A percentile compares a stretch with the other conserved stretches of the same genome.
phyloP scores from a whole-genome alignment of 1,139 yeast species.

The Blastobotrys apis region DNA sequence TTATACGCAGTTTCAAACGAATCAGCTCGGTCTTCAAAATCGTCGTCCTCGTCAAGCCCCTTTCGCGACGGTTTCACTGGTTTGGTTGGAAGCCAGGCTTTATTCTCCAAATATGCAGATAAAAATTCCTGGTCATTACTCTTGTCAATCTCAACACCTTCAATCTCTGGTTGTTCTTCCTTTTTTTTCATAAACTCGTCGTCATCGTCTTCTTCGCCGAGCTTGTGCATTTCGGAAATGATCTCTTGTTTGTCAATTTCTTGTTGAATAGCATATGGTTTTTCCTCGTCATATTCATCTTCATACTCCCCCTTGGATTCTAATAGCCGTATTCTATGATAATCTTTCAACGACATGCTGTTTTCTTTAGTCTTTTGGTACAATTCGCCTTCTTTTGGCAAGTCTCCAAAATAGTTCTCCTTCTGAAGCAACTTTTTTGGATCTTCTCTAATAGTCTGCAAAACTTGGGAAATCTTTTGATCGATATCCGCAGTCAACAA shows the following conservation, averaged over 20 bases:
- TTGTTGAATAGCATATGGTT: slow-evolving; percentile 66
- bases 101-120: slow-evolving; percentile 62
- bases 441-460: slow-evolving; percentile 65
- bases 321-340: slow-evolving; percentile 77
- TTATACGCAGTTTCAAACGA: slow-evolving; percentile 88
- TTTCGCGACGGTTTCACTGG: slow-evolving; percentile 48
- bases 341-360: slow-evolving; percentile 86
- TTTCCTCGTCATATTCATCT: slow-evolving; percentile 44
- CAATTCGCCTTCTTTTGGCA: slow-evolving; percentile 39
- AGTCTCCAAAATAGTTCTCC: slow-evolving; percentile 66
- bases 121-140: slow-evolving; percentile 63
- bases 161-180: slow-evolving; percentile 37
- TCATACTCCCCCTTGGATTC: slow-evolving; percentile 50
- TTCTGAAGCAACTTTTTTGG: slow-evolving; percentile 55
- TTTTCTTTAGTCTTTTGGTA: slow-evolving; percentile 33
- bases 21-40: slow-evolving; percentile 89
- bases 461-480: slow-evolving; percentile 65
- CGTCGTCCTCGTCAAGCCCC: slow-evolving; percentile 67
- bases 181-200: slow-evolving; percentile 60
- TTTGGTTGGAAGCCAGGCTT: slow-evolving; percentile 83
- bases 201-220: slow-evolving; percentile 42
- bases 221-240: slow-evolving; percentile 62
- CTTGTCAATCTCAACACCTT: slow-evolving; percentile 32
- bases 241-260: slow-evolving; percentile 69
- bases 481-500: slow-evolving; percentile 84